Conservation (phyloP, 1,284 basidiomycete species). For the Cutaneotrichosporon cavernicola region DNA sequence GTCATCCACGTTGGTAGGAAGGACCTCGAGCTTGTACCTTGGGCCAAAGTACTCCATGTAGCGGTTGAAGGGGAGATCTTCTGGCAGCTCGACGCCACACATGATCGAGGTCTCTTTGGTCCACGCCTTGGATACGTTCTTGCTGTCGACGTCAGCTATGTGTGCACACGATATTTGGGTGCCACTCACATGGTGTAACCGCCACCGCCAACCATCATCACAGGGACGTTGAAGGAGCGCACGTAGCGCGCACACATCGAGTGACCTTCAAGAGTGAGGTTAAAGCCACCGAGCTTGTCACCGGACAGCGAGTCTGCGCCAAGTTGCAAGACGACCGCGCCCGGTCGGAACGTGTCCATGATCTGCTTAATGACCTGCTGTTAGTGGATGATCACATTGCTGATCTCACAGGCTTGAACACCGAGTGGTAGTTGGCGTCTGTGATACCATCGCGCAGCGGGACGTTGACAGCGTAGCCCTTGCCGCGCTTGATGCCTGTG, state of each 20-base stretch:
- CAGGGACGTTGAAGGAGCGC: constrained; percentile 77
- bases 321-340: constrained; percentile 89
- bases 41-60: constrained; percentile 99
- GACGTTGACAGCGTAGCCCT: constrained; percentile 88
- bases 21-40: constrained; percentile 87
- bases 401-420: constrained; percentile 82
- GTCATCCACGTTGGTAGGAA: constrained; percentile 91
- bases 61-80: constrained; percentile 87
- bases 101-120: constrained; percentile 95
- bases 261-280: constrained; percentile 87
- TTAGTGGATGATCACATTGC: constrained; percentile 5
- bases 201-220: constrained; percentile 90
- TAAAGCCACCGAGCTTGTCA: constrained; percentile 96
- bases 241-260: constrained; percentile 87
- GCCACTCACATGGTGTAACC: constrained; percentile 71
- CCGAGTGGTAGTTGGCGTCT: constrained; percentile 68
- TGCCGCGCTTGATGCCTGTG: constrained; percentile 78
- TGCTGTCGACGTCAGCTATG: constrained; percentile 54
- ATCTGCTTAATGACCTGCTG: constrained; percentile 76
- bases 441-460: constrained; percentile 92
- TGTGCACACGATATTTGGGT: constrained; percentile 30
- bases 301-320: constrained; percentile 93
- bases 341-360: constrained; percentile 85
- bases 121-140: constrained; percentile 94
- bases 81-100: constrained; percentile 79